These are phyloP conservation scores for Metschnikowia vanudenii DNA, from an alignment of 805 yeast genomes.

Conservation along the genomic window DNA sequence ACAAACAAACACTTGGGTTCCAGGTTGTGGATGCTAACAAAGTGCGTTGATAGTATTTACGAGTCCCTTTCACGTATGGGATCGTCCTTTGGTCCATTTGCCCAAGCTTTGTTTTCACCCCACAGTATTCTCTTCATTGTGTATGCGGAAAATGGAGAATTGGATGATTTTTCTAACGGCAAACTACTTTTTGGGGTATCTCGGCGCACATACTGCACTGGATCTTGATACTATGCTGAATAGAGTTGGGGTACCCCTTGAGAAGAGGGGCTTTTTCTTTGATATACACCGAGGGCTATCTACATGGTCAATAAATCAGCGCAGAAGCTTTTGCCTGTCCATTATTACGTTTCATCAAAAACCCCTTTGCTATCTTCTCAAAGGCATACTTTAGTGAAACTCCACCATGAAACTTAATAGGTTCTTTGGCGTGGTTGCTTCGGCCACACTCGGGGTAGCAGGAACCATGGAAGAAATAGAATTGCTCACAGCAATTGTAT, in stretches of 20 bases:
- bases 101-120: background rate
- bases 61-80: too few species aligned
- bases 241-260: background rate
- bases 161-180: background rate
- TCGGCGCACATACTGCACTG: constrained; percentile 1
- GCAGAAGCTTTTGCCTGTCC: background rate
- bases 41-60: too few species aligned
- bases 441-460: constrained; percentile 9
- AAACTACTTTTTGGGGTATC: constrained; percentile 2
- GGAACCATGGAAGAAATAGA: constrained; percentile 15
- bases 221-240: background rate
- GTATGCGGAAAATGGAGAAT: background rate
- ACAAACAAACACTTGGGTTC: too few species aligned
- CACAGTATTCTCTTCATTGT: background rate
- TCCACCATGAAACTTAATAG: constrained; percentile 22
- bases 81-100: too few species aligned
- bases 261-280: background rate
- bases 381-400: background rate
- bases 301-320: too few species aligned
- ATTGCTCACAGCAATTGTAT: constrained; percentile 36
- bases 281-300: too few species aligned
- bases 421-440: constrained; percentile 12
- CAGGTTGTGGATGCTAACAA: too few species aligned
- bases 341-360: background rate
- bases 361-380: background rate